Evolutionary conservation across 768 basidiomycete species (phyloP).

Genomic region (Trichaptum fuscoviolaceum): DNA sequence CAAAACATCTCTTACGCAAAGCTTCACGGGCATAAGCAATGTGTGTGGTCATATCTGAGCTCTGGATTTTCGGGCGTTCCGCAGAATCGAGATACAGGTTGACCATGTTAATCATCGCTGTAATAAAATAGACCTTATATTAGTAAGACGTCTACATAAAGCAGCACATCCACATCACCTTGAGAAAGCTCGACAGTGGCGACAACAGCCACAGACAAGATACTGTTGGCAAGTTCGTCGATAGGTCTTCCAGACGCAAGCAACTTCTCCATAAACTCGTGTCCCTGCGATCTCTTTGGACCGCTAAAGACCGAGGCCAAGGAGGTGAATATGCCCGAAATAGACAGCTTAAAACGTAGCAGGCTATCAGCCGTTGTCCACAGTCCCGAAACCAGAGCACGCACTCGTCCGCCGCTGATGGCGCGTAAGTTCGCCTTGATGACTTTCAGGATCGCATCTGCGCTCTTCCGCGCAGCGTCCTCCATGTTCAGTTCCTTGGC

Average conservation of each 20-base stretch:
- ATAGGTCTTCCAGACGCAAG: constrained; percentile 48
- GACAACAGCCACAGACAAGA: constrained; percentile 67
- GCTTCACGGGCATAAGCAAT: constrained; percentile 63
- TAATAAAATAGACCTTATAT: constrained; percentile 1
- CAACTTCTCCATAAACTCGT: constrained; percentile 53
- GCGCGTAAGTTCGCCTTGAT: constrained; percentile 50
- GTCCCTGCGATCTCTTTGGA: constrained; percentile 33
- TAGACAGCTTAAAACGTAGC: constrained; percentile 22
- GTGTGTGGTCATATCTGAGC: constrained; percentile 36
- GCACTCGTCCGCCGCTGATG: constrained; percentile 38
- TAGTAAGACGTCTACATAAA: constrained; percentile 5
- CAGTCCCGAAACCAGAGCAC: constrained; percentile 10
- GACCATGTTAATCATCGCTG: constrained; percentile 61
- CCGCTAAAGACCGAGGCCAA: constrained; percentile 47
- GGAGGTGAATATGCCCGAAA: constrained; percentile 39
- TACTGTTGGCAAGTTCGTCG: constrained; percentile 61
- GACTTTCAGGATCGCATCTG: constrained; percentile 46
- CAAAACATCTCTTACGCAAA: constrained; percentile 42
- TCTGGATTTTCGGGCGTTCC: constrained; percentile 24
- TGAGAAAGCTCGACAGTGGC: constrained; percentile 65
- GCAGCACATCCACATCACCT: constrained; percentile 31
- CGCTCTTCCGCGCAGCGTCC: constrained; percentile 43
- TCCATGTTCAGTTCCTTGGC: constrained; percentile 52
- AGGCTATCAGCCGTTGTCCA: constrained; percentile 5
- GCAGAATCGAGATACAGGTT: constrained; percentile 59